Evolutionary conservation across 2,329 filamentous ascomycete species (phyloP).

Genomic region (Talaromyces sp.): DNA sequence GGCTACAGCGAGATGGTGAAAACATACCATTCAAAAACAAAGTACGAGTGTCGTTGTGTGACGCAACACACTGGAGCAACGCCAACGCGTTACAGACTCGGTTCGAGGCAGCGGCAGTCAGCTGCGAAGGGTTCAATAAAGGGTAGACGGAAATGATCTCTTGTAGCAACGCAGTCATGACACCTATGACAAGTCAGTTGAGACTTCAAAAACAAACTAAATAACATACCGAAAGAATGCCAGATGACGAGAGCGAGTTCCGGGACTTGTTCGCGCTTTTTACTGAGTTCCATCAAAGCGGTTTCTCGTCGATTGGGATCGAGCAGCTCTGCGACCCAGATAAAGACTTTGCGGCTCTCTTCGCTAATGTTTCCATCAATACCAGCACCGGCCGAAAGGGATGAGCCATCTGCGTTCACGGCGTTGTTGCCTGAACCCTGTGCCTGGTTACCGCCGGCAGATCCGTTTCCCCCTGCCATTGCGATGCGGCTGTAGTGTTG

Average conservation of each 20-base stretch:
- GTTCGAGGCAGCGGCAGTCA: constrained; percentile 96
- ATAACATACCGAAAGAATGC: constrained; percentile 86
- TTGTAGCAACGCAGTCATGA: constrained; percentile 96
- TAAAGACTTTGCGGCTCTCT: constrained; percentile 88
- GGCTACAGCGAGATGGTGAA: neutral
- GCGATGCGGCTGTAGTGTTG: constrained; percentile 71
- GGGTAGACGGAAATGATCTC: constrained; percentile 99
- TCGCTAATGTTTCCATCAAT: constrained; percentile 72
- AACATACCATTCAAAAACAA: constrained; percentile 82
- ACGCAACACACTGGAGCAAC: constrained; percentile 92
- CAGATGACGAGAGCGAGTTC: constrained; percentile 94
- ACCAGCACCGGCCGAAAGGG: constrained; percentile 30
- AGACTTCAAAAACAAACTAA: neutral
- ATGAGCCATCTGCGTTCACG: constrained; percentile 46
- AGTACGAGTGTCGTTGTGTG: constrained; percentile 91
- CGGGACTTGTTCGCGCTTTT: constrained; percentile 97
- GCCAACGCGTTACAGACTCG: constrained; percentile 96
- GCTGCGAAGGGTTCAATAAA: constrained; percentile 89
- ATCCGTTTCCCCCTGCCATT: constrained; percentile 56
- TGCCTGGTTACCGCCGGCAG: constrained; percentile 26
- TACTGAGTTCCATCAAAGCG: constrained; percentile 90
- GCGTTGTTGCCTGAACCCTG: constrained; percentile 34
- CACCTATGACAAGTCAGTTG: constrained; percentile 56
- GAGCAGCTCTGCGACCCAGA: constrained; percentile 87
- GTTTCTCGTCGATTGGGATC: constrained; percentile 84